Evolutionary conservation across 768 basidiomycete genomes (phyloP).

Genomic region (Calvatia gigantea): DNA sequence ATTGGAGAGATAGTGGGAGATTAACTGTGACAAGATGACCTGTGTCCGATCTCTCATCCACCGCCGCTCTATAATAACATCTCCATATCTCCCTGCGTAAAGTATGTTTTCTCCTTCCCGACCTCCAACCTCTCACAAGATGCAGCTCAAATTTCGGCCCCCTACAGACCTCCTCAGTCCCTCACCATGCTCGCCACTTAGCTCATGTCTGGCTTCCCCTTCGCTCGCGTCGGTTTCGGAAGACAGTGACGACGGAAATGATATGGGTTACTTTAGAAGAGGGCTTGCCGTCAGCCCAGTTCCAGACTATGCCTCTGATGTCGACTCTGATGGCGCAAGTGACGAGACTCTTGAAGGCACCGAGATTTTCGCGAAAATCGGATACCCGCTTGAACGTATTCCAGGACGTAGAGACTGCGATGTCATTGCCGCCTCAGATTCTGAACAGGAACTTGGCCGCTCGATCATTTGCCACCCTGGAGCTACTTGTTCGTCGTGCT

Average conservation of each 20-base stretch:
- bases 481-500: conserved; percentile 16
- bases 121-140: conserved; percentile 2
- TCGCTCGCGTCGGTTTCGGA: neutral
- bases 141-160: conserved; percentile 9
- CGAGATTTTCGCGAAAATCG: conserved; percentile 21
- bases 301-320: conserved; percentile 3
- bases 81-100: neutral
- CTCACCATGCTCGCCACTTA: neutral
- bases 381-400: conserved; percentile 33
- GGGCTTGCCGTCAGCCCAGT: neutral
- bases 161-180: conserved; percentile 6
- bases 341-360: conserved; percentile 30
- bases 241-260: neutral
- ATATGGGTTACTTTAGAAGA: neutral
- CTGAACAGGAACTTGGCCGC: conserved; percentile 16
- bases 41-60: conserved; percentile 8
- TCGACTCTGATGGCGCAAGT: conserved; percentile 19
- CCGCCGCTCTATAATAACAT: conserved; percentile 6
- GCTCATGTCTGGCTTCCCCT: neutral
- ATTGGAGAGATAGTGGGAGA: neutral
- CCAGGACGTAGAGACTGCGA: conserved; percentile 24
- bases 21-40: conserved; percentile 1
- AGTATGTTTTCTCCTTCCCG: neutral
- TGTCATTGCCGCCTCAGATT: conserved; percentile 19
- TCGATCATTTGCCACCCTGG: conserved; percentile 12